Evolutionary conservation across 2,329 filamentous ascomycete genomes (phyloP).

Genomic region (Colletotrichum gigasporum): DNA sequence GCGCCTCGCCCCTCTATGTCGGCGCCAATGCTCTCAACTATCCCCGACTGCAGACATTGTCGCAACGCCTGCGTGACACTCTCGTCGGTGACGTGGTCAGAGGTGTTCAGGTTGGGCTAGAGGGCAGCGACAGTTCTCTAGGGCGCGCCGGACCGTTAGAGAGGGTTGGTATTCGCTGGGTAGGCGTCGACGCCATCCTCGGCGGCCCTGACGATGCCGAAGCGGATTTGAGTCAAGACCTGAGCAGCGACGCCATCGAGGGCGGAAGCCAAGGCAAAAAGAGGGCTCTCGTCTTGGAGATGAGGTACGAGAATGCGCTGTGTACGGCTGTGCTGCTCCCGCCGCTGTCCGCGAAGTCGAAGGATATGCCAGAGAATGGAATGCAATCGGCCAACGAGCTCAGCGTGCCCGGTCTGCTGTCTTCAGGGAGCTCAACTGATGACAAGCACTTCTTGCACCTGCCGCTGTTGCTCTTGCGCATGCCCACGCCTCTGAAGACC

Average conservation of each 20-base stretch:
- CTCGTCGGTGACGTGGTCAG: conserved; percentile 69
- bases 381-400: not conserved
- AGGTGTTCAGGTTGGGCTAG: conserved; percentile 63
- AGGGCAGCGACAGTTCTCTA: conserved; percentile 48
- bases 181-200: conserved; percentile 44
- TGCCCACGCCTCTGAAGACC: conserved; percentile 62
- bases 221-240: conserved; percentile 12
- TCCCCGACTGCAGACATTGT: conserved; percentile 52
- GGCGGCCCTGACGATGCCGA: conserved; percentile 35
- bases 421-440: conserved; percentile 21
- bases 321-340: conserved; percentile 64
- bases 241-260: conserved; percentile 8
- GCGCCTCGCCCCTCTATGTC: conserved; percentile 62
- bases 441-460: conserved; percentile 53
- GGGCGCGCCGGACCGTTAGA: conserved; percentile 54
- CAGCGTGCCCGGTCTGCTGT: conserved; percentile 3
- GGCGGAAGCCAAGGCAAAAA: conserved; percentile 26
- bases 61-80: conserved; percentile 60
- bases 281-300: conserved; percentile 53
- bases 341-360: conserved; percentile 19
- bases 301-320: conserved; percentile 62
- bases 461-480: conserved; percentile 63
- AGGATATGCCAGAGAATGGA: not conserved
- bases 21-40: conserved; percentile 50
- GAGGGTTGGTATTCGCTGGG: conserved; percentile 58